Conservation (phyloP, 371 early-diverging fungal genomes). For the Actinomortierella wolfii region DNA sequence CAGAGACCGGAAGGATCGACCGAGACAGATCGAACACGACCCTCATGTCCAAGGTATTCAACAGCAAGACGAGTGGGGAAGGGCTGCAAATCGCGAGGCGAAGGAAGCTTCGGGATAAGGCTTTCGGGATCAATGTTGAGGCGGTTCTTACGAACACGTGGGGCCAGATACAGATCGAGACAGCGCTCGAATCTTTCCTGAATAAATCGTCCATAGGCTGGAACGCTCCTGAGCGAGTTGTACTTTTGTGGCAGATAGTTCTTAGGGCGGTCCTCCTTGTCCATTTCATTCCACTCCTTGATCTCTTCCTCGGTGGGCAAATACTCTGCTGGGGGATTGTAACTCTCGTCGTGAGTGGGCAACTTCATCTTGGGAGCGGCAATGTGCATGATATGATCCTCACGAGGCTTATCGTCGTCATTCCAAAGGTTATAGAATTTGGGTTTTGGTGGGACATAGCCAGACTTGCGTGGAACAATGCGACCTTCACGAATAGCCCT, state of each 20-base stretch:
- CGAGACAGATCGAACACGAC: slow-evolving; percentile 80
- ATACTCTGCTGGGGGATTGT: slow-evolving; percentile 98
- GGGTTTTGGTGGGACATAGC: slow-evolving; percentile 65
- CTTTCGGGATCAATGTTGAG: slow-evolving; percentile 90
- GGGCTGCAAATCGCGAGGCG: slow-evolving; percentile 93
- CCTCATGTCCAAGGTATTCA: slow-evolving; percentile 81
- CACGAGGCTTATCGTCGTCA: slow-evolving; percentile 63
- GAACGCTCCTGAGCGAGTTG: slow-evolving; percentile 80
- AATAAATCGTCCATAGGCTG: slow-evolving; percentile 84
- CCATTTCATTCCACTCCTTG: slow-evolving; percentile 76
- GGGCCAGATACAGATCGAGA: slow-evolving; percentile 95
- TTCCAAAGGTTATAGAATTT: slow-evolving; percentile 89
- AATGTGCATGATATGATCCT: slow-evolving; percentile 79
- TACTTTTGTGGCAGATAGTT: slow-evolving; percentile 89
- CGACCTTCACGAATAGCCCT: slow-evolving; percentile 90
- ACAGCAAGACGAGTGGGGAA: slow-evolving; percentile 88
- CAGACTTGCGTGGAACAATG: slow-evolving; percentile 71
- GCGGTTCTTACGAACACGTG: slow-evolving; percentile 87
- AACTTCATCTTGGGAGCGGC: slow-evolving; percentile 90
- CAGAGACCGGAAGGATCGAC: slow-evolving; percentile 91
- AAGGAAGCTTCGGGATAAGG: slow-evolving; percentile 94
- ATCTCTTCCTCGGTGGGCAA: slow-evolving; percentile 82
- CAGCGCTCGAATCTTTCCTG: slow-evolving; percentile 96
- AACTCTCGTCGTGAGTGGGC: slow-evolving; percentile 93
- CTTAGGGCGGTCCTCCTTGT: slow-evolving; percentile 79